phyloP scores from a whole-genome alignment of 768 basidiomycete genomes.

The Saitozyma sp. region DNA sequence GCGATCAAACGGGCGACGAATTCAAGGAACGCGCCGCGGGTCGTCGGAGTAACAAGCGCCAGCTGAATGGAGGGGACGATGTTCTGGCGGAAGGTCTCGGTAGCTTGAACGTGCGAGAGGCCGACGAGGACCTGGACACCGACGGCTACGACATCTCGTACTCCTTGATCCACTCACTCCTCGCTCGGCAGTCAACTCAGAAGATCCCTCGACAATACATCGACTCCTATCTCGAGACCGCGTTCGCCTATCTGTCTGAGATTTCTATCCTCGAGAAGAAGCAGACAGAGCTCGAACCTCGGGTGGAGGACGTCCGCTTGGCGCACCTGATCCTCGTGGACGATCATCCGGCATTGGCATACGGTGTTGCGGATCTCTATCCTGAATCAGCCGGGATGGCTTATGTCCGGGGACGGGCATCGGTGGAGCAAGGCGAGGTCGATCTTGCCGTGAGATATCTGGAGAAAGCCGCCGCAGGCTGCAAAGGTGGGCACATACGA shows the following conservation, averaged over 20 bases:
- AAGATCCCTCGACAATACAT: conserved; percentile 1
- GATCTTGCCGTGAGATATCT: conserved; percentile 73
- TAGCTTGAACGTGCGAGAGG: conserved; percentile 20
- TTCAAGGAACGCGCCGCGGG: conserved; percentile 5
- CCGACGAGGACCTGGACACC: conserved; percentile 10
- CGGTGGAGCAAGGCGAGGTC: conserved; percentile 65
- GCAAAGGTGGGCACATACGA: conserved; percentile 23
- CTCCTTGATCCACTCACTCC: conserved; percentile 42
- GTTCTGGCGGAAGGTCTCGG: conserved; percentile 29
- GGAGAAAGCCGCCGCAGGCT: conserved; percentile 66
- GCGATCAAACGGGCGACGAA: conserved; percentile 36
- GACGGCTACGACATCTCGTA: conserved; percentile 30
- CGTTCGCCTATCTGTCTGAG: conserved; percentile 65
- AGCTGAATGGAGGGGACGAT: conserved; percentile 24
- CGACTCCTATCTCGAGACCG: conserved; percentile 64
- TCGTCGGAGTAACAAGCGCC: conserved; percentile 14
- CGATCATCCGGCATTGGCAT: conserved; percentile 64
- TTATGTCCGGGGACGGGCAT: conserved; percentile 71
- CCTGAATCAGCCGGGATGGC: conserved; percentile 73
- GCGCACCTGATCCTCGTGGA: conserved; percentile 68
- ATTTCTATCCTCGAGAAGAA: conserved; percentile 60
- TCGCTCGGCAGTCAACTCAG: conserved; percentile 22
- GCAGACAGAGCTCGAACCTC: conserved; percentile 49
- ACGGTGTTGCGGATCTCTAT: conserved; percentile 71
- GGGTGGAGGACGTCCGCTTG: conserved; percentile 68